A percentile compares a stretch with the other conserved stretches of the same genome.
Evolutionary conservation across 129 eudicot genomes (phyloP).

Genomic region (Oenanthe sinensis): DNA sequence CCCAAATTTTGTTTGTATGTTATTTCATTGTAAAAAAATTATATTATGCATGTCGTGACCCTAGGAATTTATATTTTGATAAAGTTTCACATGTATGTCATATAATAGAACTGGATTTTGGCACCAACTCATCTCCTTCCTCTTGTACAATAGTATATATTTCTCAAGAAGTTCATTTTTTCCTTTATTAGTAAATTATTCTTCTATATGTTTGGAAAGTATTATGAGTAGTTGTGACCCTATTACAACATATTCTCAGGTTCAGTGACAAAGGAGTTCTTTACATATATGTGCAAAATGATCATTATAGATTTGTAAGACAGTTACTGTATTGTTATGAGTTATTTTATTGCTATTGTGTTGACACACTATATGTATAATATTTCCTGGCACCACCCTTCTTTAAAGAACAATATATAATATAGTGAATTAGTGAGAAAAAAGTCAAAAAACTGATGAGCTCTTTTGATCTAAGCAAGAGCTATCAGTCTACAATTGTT

Average conservation of each 20-base stretch:
- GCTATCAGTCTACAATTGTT: neutral
- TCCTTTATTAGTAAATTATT: neutral
- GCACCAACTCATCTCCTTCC: neutral
- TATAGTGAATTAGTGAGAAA: neutral
- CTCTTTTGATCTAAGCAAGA: neutral
- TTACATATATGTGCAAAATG: neutral
- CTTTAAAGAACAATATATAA: neutral
- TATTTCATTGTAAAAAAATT: neutral
- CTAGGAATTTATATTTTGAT: neutral
- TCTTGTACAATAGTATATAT: neutral
- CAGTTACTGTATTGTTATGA: neutral
- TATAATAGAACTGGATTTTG: neutral
- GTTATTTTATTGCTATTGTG: neutral
- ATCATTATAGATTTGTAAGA: neutral
- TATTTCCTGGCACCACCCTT: neutral
- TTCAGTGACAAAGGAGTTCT: neutral
- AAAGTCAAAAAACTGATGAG: neutral
- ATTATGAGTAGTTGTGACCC: neutral
- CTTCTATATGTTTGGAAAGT: neutral
- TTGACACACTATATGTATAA: neutral
- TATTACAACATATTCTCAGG: too few relatives aligned
- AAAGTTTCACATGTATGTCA: neutral
- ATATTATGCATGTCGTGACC: neutral
- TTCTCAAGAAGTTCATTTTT: neutral
- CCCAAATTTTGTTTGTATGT: neutral